Evolutionary conservation across 2,329 filamentous ascomycete genomes (phyloP), one percentile per base, ranked within the genome.

Genomic region (Neonectria faginata): DNA sequence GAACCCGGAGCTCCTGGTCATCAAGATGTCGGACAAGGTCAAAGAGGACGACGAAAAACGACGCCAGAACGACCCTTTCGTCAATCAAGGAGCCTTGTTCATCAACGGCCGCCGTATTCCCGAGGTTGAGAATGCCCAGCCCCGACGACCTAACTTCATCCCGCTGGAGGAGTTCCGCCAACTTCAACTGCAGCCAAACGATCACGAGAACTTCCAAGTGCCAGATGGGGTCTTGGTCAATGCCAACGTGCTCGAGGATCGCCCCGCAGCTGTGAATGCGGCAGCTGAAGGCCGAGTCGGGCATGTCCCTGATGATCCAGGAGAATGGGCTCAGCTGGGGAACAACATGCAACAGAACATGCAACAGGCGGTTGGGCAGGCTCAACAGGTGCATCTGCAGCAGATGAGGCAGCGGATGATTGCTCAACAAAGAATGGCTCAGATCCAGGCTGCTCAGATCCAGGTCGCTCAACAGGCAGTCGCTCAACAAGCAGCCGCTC

Each of bases 11-110:
- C 78, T 86, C 41, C 80, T 93, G 14, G 80, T 86, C 48, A 83
- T 93, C 67, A 82, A 84, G 41, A 78, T 91, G 51, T 89, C 89
- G 0, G 82, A 88, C 2, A 74, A 75, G 3, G 85, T 89, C 1
- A 73, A 78, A 16, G 70, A 81, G 41, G 82, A 84, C 53, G 84
- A 85, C 25, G 57, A 71, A 52, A 63, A 61, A 7, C 77, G 76
- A 18, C 69, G 51, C 14, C 25, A 33, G 5, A 62, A 39, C 6
- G 42, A 64, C 16, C 55, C 54, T 4, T 63, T 44, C 6, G 41
- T 56, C 20, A 45, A 57, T 16, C 60, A 59, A 22, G 9, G 42
- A 2, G 31, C 55, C 2, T 31, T 64, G 3, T 58, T 47, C 16
- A 48, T 62, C 14, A 52, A 54, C 16, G 58, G 62, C n/a, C n/a